Evolutionary conservation across 345 rosid species (phyloP).

Genomic region (Murraya paniculata): DNA sequence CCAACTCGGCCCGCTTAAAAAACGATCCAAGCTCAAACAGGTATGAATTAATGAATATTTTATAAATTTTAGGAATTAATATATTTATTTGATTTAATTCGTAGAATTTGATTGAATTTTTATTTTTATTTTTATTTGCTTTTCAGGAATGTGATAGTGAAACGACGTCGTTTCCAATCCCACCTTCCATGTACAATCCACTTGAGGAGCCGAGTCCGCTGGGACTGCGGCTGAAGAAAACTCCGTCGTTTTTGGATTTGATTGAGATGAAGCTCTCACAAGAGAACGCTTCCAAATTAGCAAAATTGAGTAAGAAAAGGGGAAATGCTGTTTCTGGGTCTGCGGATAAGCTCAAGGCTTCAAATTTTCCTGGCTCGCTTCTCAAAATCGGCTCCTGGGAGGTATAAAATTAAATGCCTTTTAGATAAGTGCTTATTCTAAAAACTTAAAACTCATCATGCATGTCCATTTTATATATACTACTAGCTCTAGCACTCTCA

Average conservation of each 20-base stretch:
- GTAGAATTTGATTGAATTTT: background rate
- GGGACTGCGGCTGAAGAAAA: conserved; percentile 63
- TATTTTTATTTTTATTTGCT: background rate
- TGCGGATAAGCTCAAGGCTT: conserved; percentile 63
- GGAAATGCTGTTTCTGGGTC: conserved; percentile 11
- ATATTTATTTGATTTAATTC: background rate
- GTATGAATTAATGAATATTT: conserved; percentile 14
- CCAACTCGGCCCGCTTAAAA: conserved; percentile 33
- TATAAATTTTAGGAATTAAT: background rate
- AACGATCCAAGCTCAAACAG: conserved; percentile 41
- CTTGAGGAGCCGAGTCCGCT: conserved; percentile 67
- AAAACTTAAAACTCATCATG: background rate
- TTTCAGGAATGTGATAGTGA: conserved; percentile 10
- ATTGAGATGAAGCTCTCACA: conserved; percentile 63
- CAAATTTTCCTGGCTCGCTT: conserved; percentile 59
- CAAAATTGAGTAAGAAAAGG: conserved; percentile 22
- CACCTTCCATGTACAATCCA: conserved; percentile 36
- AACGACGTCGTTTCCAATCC: conserved; percentile 7
- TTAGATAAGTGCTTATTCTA: background rate
- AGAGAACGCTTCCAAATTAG: conserved; percentile 19
- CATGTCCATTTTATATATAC: too few relatives aligned
- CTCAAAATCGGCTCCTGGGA: conserved; percentile 72
- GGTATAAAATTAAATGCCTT: conserved; percentile 31
- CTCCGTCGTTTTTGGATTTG: conserved; percentile 61
- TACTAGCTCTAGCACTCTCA: background rate